These are phyloP conservation scores for Leccinum variicolor DNA, from an alignment of 768 basidiomycete species.

Conservation along the genomic window DNA sequence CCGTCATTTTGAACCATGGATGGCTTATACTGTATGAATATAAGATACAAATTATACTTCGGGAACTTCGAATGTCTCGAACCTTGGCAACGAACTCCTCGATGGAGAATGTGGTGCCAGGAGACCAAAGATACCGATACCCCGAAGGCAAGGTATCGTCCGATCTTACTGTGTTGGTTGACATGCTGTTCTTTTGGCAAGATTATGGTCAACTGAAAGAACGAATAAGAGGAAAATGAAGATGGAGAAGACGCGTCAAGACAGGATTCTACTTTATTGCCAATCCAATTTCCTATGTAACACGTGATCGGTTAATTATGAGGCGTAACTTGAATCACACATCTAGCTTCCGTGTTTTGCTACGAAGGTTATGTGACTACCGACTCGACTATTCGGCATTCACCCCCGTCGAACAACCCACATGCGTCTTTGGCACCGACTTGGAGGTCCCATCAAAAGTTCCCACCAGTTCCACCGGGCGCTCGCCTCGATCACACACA, in stretches of 20 bases:
- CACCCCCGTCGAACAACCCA: neutral
- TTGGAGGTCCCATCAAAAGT: neutral
- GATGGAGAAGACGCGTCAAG: neutral
- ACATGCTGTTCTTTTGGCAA: constrained; percentile 5
- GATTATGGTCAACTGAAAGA: neutral
- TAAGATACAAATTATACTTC: neutral
- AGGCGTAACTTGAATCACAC: neutral
- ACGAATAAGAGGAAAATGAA: neutral
- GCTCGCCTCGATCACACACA: neutral
- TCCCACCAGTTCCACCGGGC: neutral
- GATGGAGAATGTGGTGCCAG: constrained; percentile 39
- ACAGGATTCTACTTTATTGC: neutral
- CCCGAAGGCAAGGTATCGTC: constrained; percentile 41
- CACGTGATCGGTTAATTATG: constrained; percentile 9
- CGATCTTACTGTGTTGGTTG: constrained; percentile 1
- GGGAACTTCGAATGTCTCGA: constrained; percentile 10
- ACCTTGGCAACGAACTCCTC: constrained; percentile 56
- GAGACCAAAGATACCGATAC: constrained; percentile 55
- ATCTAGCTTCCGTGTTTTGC: neutral
- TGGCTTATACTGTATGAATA: constrained; percentile 54
- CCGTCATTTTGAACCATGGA: constrained; percentile 80
- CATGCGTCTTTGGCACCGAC: neutral
- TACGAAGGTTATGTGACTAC: neutral
- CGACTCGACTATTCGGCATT: neutral
- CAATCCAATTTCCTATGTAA: neutral